phyloP scores from a whole-genome alignment of 495 filamentous ascomycete genomes.

The Penicillium parvum region DNA sequence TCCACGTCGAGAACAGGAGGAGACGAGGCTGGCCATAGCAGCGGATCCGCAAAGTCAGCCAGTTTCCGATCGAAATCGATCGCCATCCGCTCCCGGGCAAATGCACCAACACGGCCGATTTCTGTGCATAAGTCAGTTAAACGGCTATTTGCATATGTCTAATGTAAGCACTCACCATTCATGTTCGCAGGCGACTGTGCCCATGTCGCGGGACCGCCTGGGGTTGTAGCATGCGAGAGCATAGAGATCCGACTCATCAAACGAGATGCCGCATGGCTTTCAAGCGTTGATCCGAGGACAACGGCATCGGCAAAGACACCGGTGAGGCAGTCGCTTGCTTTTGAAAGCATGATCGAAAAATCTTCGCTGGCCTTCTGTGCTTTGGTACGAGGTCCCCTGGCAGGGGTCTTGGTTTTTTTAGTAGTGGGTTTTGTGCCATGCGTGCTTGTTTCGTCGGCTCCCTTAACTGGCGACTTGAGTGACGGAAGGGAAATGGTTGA shows the following conservation, averaged over 20 bases:
- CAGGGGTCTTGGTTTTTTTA: slow-evolving; percentile 25
- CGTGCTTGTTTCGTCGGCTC: slow-evolving; percentile 14
- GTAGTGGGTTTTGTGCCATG: slow-evolving; percentile 20
- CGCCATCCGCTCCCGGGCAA: slow-evolving; percentile 40
- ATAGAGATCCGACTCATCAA: slow-evolving; percentile 47
- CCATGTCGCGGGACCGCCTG: slow-evolving; percentile 26
- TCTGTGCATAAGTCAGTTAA: slow-evolving; percentile 25
- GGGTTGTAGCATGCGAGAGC: slow-evolving; percentile 40
- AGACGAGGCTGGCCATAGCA: slow-evolving; percentile 34
- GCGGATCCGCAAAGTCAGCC: slow-evolving; percentile 36
- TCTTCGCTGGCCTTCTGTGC: slow-evolving; percentile 34
- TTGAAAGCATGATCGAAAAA: slow-evolving; percentile 40
- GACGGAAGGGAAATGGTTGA: slow-evolving; percentile 84
- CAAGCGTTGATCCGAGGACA: slow-evolving; percentile 41
- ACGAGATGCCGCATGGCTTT: slow-evolving; percentile 41
- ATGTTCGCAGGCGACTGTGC: slow-evolving; percentile 39
- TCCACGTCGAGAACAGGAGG: slow-evolving; percentile 18
- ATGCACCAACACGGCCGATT: slow-evolving; percentile 44
- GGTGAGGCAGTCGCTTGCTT: slow-evolving; percentile 36
- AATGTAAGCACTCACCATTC: slow-evolving; percentile 31
- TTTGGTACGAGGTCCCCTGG: slow-evolving; percentile 27
- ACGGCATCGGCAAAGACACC: slow-evolving; percentile 37
- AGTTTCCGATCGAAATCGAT: slow-evolving; percentile 43
- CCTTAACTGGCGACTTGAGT: slow-evolving; percentile 35
- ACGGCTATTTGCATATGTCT: not conserved